Percentiles rank a stretch among this genome's conserved stretches.
phyloP scores from a whole-genome alignment of 306 rosid genomes.

The Lotus japonicus region DNA sequence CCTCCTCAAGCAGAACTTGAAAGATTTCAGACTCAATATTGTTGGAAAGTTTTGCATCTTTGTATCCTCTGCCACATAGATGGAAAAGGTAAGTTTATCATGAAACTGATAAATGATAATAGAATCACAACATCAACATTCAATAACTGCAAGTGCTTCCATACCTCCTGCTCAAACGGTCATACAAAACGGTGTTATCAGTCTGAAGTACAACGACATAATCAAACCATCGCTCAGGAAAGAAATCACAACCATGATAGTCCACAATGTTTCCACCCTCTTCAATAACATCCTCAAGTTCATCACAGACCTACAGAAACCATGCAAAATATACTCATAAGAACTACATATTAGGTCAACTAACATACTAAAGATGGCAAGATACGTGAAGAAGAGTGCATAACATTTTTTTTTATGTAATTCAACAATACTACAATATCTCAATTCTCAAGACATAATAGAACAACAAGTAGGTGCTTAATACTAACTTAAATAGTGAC shows the following conservation, averaged over 20 bases:
- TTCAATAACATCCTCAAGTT: slow-evolving; percentile 82
- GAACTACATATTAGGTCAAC: background rate
- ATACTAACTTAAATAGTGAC: too few species aligned
- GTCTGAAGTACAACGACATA: slow-evolving; percentile 85
- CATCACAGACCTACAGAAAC: slow-evolving; percentile 70
- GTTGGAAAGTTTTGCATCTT: slow-evolving; percentile 63
- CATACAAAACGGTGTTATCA: slow-evolving; percentile 65
- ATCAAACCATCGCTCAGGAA: slow-evolving; percentile 95
- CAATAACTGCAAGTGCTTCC: background rate
- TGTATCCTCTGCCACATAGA: slow-evolving; percentile 50
- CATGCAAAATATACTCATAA: background rate
- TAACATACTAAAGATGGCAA: too few species aligned
- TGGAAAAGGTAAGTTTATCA: background rate
- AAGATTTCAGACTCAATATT: slow-evolving; percentile 85
- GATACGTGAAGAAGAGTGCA: too few species aligned
- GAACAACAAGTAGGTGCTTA: too few species aligned
- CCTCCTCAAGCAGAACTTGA: slow-evolving; percentile 84
- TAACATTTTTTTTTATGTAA: too few species aligned
- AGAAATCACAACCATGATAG: slow-evolving; percentile 91
- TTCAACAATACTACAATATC: too few species aligned
- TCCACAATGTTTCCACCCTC: slow-evolving; percentile 69
- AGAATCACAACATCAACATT: background rate
- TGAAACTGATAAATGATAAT: background rate
- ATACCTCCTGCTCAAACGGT: slow-evolving; percentile 64
- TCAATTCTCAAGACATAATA: too few species aligned